phyloP scores from a whole-genome alignment of 768 basidiomycete genomes.

The Artomyces pyxidatus region DNA sequence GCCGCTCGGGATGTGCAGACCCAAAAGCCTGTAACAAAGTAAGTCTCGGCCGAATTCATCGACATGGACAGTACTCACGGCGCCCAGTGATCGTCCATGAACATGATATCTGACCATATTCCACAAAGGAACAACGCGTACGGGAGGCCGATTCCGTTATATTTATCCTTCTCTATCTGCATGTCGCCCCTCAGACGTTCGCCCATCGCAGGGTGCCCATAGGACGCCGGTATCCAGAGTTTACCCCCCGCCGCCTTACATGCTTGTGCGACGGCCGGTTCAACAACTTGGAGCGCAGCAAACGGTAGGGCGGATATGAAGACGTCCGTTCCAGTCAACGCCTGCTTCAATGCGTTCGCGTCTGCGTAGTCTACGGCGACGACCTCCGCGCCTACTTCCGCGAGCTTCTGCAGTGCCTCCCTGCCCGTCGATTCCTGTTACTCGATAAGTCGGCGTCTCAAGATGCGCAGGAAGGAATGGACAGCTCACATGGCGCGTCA shows the following conservation, averaged over 20 bases:
- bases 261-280: neutral
- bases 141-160: slow-evolving; percentile 5
- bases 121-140: slow-evolving; percentile 6
- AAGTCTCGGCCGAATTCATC: no score
- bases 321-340: slow-evolving; percentile 1
- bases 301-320: neutral
- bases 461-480: neutral
- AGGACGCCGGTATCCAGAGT: slow-evolving; percentile 15
- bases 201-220: slow-evolving; percentile 13
- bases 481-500: neutral
- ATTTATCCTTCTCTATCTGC: neutral
- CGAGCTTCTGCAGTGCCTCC: no score
- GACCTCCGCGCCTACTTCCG: neutral
- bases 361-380: neutral
- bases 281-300: neutral
- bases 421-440: neutral
- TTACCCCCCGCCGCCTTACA: slow-evolving; percentile 3
- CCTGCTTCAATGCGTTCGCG: neutral
- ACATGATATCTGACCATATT: neutral
- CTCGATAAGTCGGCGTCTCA: neutral
- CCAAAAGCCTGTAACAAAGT: no score
- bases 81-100: neutral
- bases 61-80: no score
- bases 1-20: neutral
- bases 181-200: no score